phyloP scores from a whole-genome alignment of 306 rosid species.

The Acacia crassicarpa region DNA sequence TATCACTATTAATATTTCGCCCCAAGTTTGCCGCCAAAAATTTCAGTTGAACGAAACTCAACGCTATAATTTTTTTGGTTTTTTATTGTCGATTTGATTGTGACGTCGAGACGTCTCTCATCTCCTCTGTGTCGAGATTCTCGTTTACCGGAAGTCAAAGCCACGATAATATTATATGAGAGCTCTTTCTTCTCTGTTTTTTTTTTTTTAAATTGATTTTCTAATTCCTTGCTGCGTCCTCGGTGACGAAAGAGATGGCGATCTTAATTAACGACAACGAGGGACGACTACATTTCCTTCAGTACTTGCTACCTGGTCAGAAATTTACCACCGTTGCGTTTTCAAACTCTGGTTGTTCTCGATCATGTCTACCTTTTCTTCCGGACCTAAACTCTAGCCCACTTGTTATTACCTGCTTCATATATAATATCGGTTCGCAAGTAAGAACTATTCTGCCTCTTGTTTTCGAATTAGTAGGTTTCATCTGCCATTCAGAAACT shows the following conservation, averaged over 20 bases:
- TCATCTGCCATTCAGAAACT: neutral
- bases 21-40: neutral
- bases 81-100: neutral
- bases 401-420: neutral
- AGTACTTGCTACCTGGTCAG: conserved; percentile 48
- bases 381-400: neutral
- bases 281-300: neutral
- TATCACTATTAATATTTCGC: neutral
- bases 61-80: neutral
- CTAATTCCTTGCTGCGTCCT: neutral
- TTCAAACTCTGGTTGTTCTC: neutral
- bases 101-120: neutral
- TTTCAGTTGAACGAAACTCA: neutral
- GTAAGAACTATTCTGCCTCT: conserved; percentile 9
- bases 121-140: neutral
- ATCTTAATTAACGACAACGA: conserved; percentile 12
- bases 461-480: neutral
- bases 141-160: conserved; percentile 35
- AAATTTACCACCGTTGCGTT: conserved; percentile 15
- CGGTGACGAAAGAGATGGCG: conserved; percentile 43
- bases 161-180: neutral
- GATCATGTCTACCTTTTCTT: neutral
- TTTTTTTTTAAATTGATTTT: neutral
- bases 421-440: conserved; percentile 13
- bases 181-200: neutral